phyloP scores from a whole-genome alignment of 768 basidiomycete species.

The Termitomyces sp. region DNA sequence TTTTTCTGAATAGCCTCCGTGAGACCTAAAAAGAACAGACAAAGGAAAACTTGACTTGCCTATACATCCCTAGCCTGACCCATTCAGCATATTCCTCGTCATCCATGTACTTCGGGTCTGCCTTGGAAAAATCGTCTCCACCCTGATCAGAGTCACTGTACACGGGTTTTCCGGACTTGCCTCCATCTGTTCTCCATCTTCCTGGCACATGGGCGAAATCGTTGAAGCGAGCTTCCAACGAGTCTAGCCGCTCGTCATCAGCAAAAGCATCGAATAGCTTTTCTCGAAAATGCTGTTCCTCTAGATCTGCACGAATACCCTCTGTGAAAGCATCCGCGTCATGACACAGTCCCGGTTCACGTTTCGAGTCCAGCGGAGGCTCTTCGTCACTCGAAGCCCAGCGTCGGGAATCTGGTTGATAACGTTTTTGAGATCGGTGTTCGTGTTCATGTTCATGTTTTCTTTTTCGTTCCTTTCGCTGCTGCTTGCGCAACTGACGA shows the following conservation, averaged over 20 bases:
- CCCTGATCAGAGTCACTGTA: constrained; percentile 13
- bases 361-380: constrained; percentile 6
- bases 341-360: constrained; percentile 15
- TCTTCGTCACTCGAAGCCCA: constrained; percentile 48
- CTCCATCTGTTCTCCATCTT: constrained; percentile 46
- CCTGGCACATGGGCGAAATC: constrained; percentile 68
- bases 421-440: constrained; percentile 15
- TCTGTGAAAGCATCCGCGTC: constrained; percentile 24
- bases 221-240: constrained; percentile 57
- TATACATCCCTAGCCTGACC: constrained; percentile 83
- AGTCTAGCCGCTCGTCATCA: constrained; percentile 67
- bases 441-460: constrained; percentile 20
- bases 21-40: background rate
- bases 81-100: constrained; percentile 89
- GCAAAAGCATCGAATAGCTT: constrained; percentile 69
- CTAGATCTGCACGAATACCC: constrained; percentile 44
- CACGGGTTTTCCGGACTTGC: constrained; percentile 18
- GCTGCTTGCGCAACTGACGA: constrained; percentile 31
- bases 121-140: constrained; percentile 34
- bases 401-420: constrained; percentile 20
- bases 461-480: constrained; percentile 27
- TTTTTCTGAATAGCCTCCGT: constrained; percentile 38
- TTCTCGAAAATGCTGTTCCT: constrained; percentile 63
- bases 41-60: constrained; percentile 22
- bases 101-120: constrained; percentile 52